Base-by-base conservation (phyloP, 2,329 filamentous ascomycete genomes). In the Mycogone perniciosa region DNA sequence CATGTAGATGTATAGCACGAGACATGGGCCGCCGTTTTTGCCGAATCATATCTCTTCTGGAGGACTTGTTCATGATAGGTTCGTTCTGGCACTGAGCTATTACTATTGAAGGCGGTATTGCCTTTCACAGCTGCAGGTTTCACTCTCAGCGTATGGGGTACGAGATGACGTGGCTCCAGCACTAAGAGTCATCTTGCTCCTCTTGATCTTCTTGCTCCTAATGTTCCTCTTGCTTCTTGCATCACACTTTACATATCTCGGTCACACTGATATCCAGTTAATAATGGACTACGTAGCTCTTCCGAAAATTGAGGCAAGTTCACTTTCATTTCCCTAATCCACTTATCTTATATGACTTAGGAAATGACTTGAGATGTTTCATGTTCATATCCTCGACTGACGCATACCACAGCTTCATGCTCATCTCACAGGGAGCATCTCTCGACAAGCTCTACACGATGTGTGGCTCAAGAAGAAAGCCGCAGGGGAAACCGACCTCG, bases 381-480 rank as follows among this genome's bases (percentile, higher is more conserved):
- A 11, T 2, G 7, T 11, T 8, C 3, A 35, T 35, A 35, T 8
- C 33, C 8, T 38, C 54, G 44, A 41, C 43, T 26, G 13, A 51
- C 44, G 39, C 33, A 39, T 30, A 34, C 8, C 43, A 44, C 3
- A 90, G 84, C 78, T 92, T 48, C 88, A 93, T 61, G 88, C 88
- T 55, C 88, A 93, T 67, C 76, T 93, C 41, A 88, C 82, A 38
- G 88, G 88, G 48, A 89, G 85, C 65, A 88, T 93, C 64, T 85
- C 80, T 62, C 80, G 85, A 31, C 71, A 81, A 60, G 84, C 81
- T 54, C 79, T 93, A 2, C 86, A 89, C 62, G 78, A 88, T 35
- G 82, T 92, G 62, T 93, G 88, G 87, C 59, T 71, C 44, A 65
- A 66, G 49, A 87, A 84, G 63, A 80, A 77, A 52, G 68, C 70